phyloP scores from a whole-genome alignment of 2,329 filamentous ascomycete species.

The Aspergillus floridensis region DNA sequence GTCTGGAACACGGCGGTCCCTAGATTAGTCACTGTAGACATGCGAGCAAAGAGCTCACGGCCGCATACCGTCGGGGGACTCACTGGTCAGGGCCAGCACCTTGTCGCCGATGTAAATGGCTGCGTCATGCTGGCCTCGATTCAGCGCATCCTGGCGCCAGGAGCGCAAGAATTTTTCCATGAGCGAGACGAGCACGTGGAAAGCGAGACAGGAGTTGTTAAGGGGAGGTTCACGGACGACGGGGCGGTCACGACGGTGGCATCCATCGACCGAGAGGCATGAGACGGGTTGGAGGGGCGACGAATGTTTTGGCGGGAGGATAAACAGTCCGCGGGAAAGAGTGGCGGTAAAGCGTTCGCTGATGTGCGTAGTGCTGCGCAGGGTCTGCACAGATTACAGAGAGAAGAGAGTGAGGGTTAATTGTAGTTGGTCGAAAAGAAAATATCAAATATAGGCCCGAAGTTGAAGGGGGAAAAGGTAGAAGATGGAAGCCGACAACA shows the following conservation, averaged over 20 bases:
- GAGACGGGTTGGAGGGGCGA: slow-evolving; percentile 7
- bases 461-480: background rate
- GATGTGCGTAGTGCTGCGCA: background rate
- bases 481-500: no score
- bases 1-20: slow-evolving; percentile 52
- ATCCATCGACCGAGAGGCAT: slow-evolving; percentile 6
- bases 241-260: slow-evolving; percentile 1
- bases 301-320: background rate
- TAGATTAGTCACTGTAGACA: slow-evolving; percentile 1
- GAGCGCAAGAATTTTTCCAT: slow-evolving; percentile 94
- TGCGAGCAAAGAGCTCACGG: background rate
- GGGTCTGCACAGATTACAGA: background rate
- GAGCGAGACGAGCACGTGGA: slow-evolving; percentile 6
- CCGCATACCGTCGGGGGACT: slow-evolving; percentile 28
- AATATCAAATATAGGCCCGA: background rate
- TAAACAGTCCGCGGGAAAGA: slow-evolving; percentile 3
- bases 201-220: background rate
- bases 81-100: slow-evolving; percentile 88
- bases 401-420: background rate
- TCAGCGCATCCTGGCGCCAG: slow-evolving; percentile 92
- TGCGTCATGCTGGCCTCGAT: slow-evolving; percentile 93
- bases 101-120: slow-evolving; percentile 98
- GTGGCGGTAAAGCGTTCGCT: background rate
- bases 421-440: background rate
- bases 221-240: slow-evolving; percentile 2